Evolutionary conservation across 1,284 basidiomycete species (phyloP).

Genomic region (Caloboletus firmus): DNA sequence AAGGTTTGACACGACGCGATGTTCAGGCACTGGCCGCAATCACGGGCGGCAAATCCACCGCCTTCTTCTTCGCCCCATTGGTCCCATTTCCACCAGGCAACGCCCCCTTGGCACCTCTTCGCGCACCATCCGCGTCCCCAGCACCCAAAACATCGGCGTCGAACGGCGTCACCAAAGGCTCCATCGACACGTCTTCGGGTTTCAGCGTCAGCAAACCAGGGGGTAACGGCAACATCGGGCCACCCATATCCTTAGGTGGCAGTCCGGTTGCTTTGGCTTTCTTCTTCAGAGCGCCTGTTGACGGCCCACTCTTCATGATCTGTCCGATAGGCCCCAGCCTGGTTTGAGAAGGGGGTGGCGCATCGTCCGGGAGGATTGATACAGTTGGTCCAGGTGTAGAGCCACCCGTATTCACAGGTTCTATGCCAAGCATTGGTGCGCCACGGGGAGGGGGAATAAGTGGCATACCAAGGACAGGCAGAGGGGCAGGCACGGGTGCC

Average conservation of each 20-base stretch:
- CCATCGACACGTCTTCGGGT: conserved; percentile 28
- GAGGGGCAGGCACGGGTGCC: conserved; percentile 24
- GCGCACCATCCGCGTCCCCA: conserved; percentile 5
- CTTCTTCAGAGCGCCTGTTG: conserved; percentile 48
- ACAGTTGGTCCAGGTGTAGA: neutral
- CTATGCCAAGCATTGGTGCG: neutral
- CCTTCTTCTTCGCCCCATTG: conserved; percentile 37
- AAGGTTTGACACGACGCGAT: too few relatives aligned
- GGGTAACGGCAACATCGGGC: conserved; percentile 18
- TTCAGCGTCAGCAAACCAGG: conserved; percentile 24
- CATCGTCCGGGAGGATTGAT: conserved; percentile 52
- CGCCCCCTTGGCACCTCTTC: conserved; percentile 9
- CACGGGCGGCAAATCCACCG: conserved; percentile 45
- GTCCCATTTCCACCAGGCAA: conserved; percentile 15
- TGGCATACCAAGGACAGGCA: conserved; percentile 18
- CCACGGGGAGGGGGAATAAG: conserved; percentile 19
- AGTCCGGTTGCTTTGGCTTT: conserved; percentile 27
- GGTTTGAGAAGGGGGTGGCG: conserved; percentile 51
- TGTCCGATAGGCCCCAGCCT: conserved; percentile 79
- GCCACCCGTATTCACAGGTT: neutral
- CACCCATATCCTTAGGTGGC: conserved; percentile 19
- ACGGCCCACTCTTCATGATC: conserved; percentile 45
- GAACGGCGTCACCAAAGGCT: conserved; percentile 16
- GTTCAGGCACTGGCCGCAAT: conserved; percentile 53
- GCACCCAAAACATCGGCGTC: conserved; percentile 1